phyloP scores from a whole-genome alignment of 140 eudicot species.

The Cichorium intybus region DNA sequence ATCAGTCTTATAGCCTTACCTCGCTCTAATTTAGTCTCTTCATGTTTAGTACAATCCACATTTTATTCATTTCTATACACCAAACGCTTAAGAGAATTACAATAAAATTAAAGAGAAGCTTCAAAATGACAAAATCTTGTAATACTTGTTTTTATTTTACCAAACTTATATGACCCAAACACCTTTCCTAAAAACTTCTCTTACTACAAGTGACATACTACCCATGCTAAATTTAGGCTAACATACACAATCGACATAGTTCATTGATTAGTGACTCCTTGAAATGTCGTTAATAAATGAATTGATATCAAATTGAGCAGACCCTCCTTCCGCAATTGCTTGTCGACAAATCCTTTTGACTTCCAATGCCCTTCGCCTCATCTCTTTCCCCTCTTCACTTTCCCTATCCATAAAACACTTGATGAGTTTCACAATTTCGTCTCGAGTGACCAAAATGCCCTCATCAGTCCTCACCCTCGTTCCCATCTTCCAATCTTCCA shows the following conservation, averaged over 20 bases:
- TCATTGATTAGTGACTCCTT: background rate
- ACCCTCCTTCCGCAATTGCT: constrained; percentile 44
- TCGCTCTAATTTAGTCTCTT: no score
- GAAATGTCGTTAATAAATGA: constrained; percentile 45
- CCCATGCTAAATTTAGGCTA: background rate
- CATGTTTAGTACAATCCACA: no score
- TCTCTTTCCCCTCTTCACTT: constrained; percentile 47
- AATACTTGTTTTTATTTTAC: no score
- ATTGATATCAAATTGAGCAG: constrained; percentile 38
- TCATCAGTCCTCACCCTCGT: constrained; percentile 37
- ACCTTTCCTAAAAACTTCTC: no score
- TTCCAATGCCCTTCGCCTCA: constrained; percentile 38
- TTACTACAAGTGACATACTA: background rate
- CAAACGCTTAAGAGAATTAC: no score
- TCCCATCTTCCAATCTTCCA: constrained; percentile 76
- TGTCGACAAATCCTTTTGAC: constrained; percentile 28
- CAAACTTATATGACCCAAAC: no score
- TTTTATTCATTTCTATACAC: no score
- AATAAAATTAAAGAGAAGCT: no score
- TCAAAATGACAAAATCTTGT: no score
- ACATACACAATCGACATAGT: background rate
- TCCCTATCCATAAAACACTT: constrained; percentile 52
- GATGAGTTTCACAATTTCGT: constrained; percentile 41
- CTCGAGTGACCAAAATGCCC: constrained; percentile 36
- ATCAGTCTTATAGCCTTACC: no score